phyloP scores from a whole-genome alignment of 2,329 filamentous ascomycete species.

The Aspergillus clavatus region DNA sequence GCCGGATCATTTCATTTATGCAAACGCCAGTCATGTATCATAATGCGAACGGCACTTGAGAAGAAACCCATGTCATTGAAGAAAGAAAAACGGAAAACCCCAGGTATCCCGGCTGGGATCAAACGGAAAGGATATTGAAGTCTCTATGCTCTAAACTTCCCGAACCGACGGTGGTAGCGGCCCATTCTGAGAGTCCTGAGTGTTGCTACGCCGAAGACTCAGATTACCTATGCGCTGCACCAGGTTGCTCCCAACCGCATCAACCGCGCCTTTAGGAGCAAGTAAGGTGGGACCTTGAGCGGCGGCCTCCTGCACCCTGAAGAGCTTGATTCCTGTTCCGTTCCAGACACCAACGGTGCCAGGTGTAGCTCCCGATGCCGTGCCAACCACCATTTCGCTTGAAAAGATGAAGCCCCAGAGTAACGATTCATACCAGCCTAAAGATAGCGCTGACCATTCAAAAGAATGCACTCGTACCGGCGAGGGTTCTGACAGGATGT shows the following conservation, averaged over 20 bases:
- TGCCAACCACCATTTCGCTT: constrained; percentile 68
- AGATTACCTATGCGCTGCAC: constrained; percentile 80
- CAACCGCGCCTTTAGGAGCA: constrained; percentile 82
- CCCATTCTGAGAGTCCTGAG: constrained; percentile 29
- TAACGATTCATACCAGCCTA: constrained; percentile 94
- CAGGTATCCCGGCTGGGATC: neutral
- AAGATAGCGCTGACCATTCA: constrained; percentile 83
- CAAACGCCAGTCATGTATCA: constrained; percentile 18
- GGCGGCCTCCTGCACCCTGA: constrained; percentile 81
- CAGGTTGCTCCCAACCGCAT: constrained; percentile 86
- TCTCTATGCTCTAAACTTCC: constrained; percentile 29
- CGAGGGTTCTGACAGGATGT: constrained; percentile 64
- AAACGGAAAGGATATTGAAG: neutral
- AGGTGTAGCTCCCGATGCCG: constrained; percentile 52
- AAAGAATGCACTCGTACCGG: constrained; percentile 79
- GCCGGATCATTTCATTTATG: too few relatives aligned
- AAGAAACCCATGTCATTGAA: constrained; percentile 2
- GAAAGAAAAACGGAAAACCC: constrained; percentile 1
- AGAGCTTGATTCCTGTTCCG: constrained; percentile 79
- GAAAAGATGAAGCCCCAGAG: constrained; percentile 92
- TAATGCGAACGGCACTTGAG: constrained; percentile 11
- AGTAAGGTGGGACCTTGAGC: constrained; percentile 74
- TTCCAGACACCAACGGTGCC: constrained; percentile 94
- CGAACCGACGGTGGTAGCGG: constrained; percentile 30
- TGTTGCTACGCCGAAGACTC: constrained; percentile 51